Percentiles rank a stretch among this genome's conserved stretches.
Conservation (phyloP, 768 basidiomycete genomes). For the Boletus vinaceobasis region DNA sequence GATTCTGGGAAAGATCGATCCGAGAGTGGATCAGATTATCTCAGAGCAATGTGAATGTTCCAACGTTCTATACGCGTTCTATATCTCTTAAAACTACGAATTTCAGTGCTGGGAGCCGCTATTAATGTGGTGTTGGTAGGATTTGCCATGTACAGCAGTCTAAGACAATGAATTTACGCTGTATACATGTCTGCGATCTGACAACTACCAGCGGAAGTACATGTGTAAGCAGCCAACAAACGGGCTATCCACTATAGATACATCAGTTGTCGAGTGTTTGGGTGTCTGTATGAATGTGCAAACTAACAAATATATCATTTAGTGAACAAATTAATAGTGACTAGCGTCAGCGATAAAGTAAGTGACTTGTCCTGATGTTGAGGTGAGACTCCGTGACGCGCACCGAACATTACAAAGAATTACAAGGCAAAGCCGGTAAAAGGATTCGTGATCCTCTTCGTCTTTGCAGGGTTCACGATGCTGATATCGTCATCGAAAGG, state of each 20-base stretch:
- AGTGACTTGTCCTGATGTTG: neutral
- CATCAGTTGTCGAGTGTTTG: slow-evolving; percentile 12
- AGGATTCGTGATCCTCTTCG: slow-evolving; percentile 54
- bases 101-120: neutral
- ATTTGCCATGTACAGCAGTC: no score
- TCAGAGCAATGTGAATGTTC: slow-evolving; percentile 13
- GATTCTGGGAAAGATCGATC: slow-evolving; percentile 25
- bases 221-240: slow-evolving; percentile 1
- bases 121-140: neutral
- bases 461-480: slow-evolving; percentile 27
- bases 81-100: neutral
- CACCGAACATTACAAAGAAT: neutral
- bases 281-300: slow-evolving; percentile 3
- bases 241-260: slow-evolving; percentile 24
- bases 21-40: slow-evolving; percentile 26
- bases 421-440: slow-evolving; percentile 39
- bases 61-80: neutral
- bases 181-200: slow-evolving; percentile 5
- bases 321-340: slow-evolving; percentile 9
- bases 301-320: slow-evolving; percentile 6
- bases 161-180: neutral
- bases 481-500: slow-evolving; percentile 74
- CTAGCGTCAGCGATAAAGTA: slow-evolving; percentile 17
- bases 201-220: slow-evolving; percentile 1
- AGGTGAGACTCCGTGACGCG: neutral